Evolutionary conservation across 2,329 filamentous ascomycete genomes (phyloP).

Genomic region (Blastomyces percursus): DNA sequence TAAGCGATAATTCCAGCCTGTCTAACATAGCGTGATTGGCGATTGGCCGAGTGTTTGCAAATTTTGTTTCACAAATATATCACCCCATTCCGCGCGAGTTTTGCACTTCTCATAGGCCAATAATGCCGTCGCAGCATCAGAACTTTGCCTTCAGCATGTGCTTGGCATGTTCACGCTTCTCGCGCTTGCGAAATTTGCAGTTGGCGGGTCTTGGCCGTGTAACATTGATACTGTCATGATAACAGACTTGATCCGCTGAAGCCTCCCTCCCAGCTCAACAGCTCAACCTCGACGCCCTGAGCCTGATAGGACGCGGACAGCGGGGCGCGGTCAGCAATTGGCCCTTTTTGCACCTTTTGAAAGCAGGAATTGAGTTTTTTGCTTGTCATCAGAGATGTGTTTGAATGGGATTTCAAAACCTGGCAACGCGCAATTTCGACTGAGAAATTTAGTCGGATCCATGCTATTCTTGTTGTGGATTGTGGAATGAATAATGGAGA

Average conservation of each 20-base stretch:
- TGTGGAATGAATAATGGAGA: not conserved
- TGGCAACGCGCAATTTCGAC: conserved; percentile 1
- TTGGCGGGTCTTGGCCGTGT: not conserved
- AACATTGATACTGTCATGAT: not conserved
- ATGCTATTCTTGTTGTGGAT: not conserved
- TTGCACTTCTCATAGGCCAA: not conserved
- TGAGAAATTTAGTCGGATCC: conserved; percentile 6
- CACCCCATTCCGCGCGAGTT: not conserved
- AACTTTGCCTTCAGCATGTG: not conserved
- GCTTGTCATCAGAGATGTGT: not conserved
- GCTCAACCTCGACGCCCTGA: not conserved
- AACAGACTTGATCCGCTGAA: no score
- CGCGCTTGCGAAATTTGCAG: not conserved
- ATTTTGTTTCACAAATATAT: conserved; percentile 4
- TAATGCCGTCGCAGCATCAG: not conserved
- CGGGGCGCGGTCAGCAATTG: not conserved
- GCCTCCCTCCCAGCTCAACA: not conserved
- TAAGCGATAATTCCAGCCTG: not conserved
- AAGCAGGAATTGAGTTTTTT: not conserved
- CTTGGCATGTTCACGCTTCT: not conserved
- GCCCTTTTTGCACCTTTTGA: not conserved
- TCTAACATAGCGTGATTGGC: no score
- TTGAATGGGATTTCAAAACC: not conserved
- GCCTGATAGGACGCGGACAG: not conserved
- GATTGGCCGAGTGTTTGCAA: not conserved